A percentile compares a stretch with the other conserved stretches of the same genome.
Conservation (phyloP, 768 basidiomycete species). For the Russula sp. region DNA sequence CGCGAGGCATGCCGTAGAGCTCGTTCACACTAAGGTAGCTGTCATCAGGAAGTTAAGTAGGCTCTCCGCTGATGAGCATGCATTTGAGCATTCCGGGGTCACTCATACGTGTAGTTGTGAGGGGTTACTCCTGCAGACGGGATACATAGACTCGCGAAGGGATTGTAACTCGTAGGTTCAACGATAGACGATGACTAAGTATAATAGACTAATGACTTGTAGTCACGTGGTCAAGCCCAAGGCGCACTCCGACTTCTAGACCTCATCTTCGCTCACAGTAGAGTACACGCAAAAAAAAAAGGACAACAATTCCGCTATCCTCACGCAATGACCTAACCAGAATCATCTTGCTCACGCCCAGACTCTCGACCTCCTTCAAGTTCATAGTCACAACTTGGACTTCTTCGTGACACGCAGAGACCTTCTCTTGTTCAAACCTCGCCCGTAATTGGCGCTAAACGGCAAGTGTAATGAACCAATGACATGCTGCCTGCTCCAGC, state of each 20-base stretch:
- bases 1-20: not conserved
- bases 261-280: too few species aligned
- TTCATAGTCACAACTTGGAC: not conserved
- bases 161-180: too few species aligned
- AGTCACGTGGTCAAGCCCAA: too few species aligned
- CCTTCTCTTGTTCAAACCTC: not conserved
- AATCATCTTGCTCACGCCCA: not conserved
- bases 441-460: not conserved
- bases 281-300: too few species aligned
- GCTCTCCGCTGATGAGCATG: not conserved
- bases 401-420: not conserved
- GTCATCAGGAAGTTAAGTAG: not conserved
- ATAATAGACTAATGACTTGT: too few species aligned
- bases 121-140: too few species aligned
- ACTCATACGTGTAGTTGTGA: not conserved
- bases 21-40: not conserved
- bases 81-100: not conserved
- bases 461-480: not conserved
- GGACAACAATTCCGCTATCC: too few species aligned
- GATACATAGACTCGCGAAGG: too few species aligned
- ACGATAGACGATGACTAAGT: too few species aligned
- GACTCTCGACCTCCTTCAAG: too few species aligned
- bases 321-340: not conserved
- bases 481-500: not conserved
- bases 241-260: too few species aligned